Base-by-base conservation (phyloP, 768 basidiomycete genomes). In the Tulasnella sp. region DNA sequence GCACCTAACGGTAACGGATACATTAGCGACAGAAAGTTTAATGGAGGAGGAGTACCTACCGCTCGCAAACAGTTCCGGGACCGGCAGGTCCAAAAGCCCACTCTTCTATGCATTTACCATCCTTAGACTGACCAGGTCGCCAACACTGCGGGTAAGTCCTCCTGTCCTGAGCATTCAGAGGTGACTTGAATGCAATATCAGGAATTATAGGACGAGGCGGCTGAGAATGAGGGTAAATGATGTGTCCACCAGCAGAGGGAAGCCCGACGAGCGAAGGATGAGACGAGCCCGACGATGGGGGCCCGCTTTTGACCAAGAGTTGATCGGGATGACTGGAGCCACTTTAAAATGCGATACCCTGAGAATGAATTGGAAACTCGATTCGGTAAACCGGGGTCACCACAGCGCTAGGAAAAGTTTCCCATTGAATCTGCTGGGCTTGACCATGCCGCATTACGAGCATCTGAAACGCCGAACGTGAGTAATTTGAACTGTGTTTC, bases 51-150 rank as follows among this genome's bases (percentile, higher is more conserved):
- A 16, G 28, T n/a, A 86, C 89, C 82, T 83, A 92, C 89, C 93
- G 87, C 87, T 95, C 94, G 83, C 93, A 95, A 0, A 94, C 93
- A 0, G 94, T 95, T 31, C 93, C 94, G 75, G 94, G 94, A 0
- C 94, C 94, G 85, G 92, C 90, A 74, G 94, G 94, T 5, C 94
- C 94, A 34, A 94, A 93, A 0, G 94, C 94, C 94, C 94, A 95
- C 85, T 95, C 95, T 84, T 95, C 94, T 75, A 95, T 93, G 84
- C 94, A 95, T 83, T 94, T 94, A 14, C 92, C 93, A 34, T 95
- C 94, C 86, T 94, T 94, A 86, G 94, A 95, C 0, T 93, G 87
- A 0, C 94, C 94, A 0, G 90, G 87, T 69, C 91, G 86, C 0
- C 93, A 92, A 83, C 94, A 95, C 83, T 93, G 92, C 8, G 93